Percentiles rank a stretch among this genome's conserved stretches.
Conservation (phyloP, 2,329 filamentous ascomycete species). For the Chalaropsis ovoidea region DNA sequence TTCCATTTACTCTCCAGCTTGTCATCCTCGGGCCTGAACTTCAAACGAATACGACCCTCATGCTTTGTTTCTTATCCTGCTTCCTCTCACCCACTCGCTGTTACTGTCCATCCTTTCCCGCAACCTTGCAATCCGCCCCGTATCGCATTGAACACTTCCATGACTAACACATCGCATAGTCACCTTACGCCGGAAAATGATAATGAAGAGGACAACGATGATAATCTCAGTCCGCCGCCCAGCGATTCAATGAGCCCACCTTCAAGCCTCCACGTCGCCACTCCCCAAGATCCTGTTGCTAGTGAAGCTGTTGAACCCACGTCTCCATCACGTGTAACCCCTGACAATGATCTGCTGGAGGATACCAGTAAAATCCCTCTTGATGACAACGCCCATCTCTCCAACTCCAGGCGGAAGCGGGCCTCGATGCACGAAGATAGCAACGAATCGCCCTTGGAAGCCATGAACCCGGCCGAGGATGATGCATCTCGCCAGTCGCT, state of each 20-base stretch:
- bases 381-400: constrained; percentile 1
- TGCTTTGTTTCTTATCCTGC: constrained; percentile 6
- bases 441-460: constrained; percentile 9
- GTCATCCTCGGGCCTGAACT: neutral
- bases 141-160: constrained; percentile 23
- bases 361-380: constrained; percentile 26
- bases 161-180: constrained; percentile 26
- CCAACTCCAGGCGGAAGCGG: constrained; percentile 21
- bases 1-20: neutral
- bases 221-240: constrained; percentile 36
- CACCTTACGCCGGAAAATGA: constrained; percentile 28
- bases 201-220: constrained; percentile 31
- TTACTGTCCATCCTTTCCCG: no score
- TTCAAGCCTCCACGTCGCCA: constrained; percentile 36
- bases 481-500: constrained; percentile 15
- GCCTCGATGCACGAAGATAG: constrained; percentile 10
- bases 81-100: neutral
- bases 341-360: constrained; percentile 35
- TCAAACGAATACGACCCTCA: neutral
- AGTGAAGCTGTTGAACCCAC: constrained; percentile 36
- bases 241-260: constrained; percentile 34
- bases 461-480: constrained; percentile 13
- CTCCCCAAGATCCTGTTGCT: constrained; percentile 44
- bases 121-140: neutral
- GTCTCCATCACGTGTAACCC: constrained; percentile 32